Percentiles rank a stretch among this genome's conserved stretches.
Conservation (phyloP, 1,284 basidiomycete genomes). For the Rhodotorula glutinis region DNA sequence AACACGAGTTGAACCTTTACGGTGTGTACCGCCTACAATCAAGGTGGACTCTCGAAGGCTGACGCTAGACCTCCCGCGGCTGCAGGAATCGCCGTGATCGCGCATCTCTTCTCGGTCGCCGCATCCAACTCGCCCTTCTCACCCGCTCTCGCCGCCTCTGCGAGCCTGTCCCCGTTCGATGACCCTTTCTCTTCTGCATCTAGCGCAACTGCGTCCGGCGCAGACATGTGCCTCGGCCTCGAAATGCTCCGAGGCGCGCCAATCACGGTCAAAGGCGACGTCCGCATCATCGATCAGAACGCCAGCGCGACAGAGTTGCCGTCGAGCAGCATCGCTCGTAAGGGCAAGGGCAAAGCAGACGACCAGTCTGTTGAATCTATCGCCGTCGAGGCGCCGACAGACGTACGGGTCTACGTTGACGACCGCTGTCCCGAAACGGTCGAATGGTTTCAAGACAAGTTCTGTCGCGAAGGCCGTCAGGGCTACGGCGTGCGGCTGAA, state of each 20-base stretch:
- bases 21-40: slow-evolving; percentile 4
- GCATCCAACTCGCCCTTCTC: slow-evolving; percentile 3
- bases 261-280: slow-evolving; percentile 6
- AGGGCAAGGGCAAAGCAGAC: slow-evolving; percentile 1
- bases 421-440: slow-evolving; percentile 32
- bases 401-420: slow-evolving; percentile 37
- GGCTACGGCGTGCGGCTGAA: slow-evolving; percentile 24
- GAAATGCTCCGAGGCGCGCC: slow-evolving; percentile 36
- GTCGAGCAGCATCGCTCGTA: not conserved
- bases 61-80: not conserved
- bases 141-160: slow-evolving; percentile 1
- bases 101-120: slow-evolving; percentile 37
- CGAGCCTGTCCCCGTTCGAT: slow-evolving; percentile 33
- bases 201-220: slow-evolving; percentile 9
- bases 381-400: slow-evolving; percentile 35
- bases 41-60: not conserved
- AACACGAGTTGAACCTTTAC: slow-evolving; percentile 1
- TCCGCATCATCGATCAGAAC: not conserved
- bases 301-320: not conserved
- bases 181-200: slow-evolving; percentile 35
- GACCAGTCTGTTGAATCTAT: not conserved
- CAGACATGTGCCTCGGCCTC: slow-evolving; percentile 39
- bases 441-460: slow-evolving; percentile 35
- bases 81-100: slow-evolving; percentile 36
- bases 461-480: slow-evolving; percentile 26